A percentile compares a stretch with the other conserved stretches of the same genome.
These are phyloP conservation scores for Nigrograna mackinnonii DNA, from an alignment of 2,329 filamentous ascomycete genomes.

Conservation along the genomic window DNA sequence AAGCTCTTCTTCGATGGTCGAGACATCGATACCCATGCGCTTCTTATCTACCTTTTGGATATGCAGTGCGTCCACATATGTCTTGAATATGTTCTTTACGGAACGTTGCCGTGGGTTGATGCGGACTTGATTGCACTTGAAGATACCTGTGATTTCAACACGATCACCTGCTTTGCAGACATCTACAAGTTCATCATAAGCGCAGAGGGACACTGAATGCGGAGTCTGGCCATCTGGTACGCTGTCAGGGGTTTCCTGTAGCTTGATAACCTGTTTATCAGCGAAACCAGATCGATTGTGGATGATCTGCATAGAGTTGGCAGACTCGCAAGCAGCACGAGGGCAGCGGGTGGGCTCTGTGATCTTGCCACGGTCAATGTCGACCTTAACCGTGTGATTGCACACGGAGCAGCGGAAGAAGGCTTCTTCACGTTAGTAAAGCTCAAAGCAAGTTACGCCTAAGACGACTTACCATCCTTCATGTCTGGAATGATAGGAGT, in stretches of 20 bases:
- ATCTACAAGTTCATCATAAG: constrained; percentile 96
- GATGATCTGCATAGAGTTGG: constrained; percentile 97
- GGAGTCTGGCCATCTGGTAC: constrained; percentile 96
- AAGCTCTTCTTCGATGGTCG: constrained; percentile 83
- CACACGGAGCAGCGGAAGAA: constrained; percentile 97
- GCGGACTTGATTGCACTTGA: constrained; percentile 90
- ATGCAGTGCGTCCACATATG: constrained; percentile 92
- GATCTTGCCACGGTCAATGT: constrained; percentile 94
- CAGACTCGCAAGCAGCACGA: constrained; percentile 75
- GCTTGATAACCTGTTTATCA: constrained; percentile 98
- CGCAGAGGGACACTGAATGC: constrained; percentile 93
- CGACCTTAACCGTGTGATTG: constrained; percentile 86
- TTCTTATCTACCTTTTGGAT: constrained; percentile 97
- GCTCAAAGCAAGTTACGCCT: neutral
- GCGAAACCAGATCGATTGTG: constrained; percentile 95
- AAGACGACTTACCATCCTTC: constrained; percentile 70
- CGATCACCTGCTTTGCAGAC: constrained; percentile 97
- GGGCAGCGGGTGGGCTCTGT: constrained; percentile 91
- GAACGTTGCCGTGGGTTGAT: constrained; percentile 91
- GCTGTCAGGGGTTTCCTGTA: constrained; percentile 95
- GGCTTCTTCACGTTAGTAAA: constrained; percentile 52
- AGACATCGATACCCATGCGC: constrained; percentile 86
- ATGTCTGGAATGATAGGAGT: constrained; percentile 98
- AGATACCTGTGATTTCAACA: constrained; percentile 94
- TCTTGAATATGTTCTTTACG: constrained; percentile 96